These are phyloP conservation scores for Leptosphaerulina australis DNA, from an alignment of 2,329 filamentous ascomycete genomes.

Conservation along the genomic window DNA sequence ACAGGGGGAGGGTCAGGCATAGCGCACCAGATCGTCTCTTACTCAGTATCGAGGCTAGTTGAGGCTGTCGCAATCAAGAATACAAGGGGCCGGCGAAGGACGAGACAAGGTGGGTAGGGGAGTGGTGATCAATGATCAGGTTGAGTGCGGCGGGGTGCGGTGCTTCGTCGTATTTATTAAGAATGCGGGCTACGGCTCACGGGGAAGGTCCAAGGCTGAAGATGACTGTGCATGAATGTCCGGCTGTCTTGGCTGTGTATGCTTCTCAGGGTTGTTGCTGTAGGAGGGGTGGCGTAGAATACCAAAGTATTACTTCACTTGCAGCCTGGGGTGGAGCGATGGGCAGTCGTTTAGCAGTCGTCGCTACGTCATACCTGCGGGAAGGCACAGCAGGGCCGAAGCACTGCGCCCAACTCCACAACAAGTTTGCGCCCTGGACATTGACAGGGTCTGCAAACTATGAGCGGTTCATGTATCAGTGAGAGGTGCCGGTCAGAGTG, in stretches of 20 bases:
- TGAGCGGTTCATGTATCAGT: neutral
- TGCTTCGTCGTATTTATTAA: slow-evolving; percentile 13
- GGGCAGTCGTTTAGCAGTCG: slow-evolving; percentile 6
- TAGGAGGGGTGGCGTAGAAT: slow-evolving; percentile 8
- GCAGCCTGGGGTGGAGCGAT: slow-evolving; percentile 9
- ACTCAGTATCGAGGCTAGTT: slow-evolving; percentile 2
- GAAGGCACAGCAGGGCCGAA: slow-evolving; percentile 14
- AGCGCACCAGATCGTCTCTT: slow-evolving; percentile 29
- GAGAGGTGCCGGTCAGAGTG: slow-evolving; percentile 10
- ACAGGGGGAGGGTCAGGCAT: slow-evolving; percentile 1
- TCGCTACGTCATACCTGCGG: slow-evolving; percentile 12
- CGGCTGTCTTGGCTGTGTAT: slow-evolving; percentile 11
- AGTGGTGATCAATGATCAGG: slow-evolving; percentile 8
- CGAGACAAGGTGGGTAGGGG: slow-evolving; percentile 21
- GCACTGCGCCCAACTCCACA: slow-evolving; percentile 12
- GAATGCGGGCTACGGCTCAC: slow-evolving; percentile 7
- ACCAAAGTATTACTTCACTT: slow-evolving; percentile 9
- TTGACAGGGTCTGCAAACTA: slow-evolving; percentile 2
- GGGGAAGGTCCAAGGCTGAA: slow-evolving; percentile 8
- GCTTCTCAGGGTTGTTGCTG: slow-evolving; percentile 16
- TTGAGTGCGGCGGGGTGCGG: slow-evolving; percentile 12
- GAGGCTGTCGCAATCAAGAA: slow-evolving; percentile 18
- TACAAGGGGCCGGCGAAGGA: slow-evolving; percentile 25
- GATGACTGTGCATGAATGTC: slow-evolving; percentile 11
- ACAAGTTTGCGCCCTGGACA: slow-evolving; percentile 9